A percentile compares a stretch with the other conserved stretches of the same genome.
phyloP scores from a whole-genome alignment of 768 basidiomycete genomes.

The Amylocystis lapponica region DNA sequence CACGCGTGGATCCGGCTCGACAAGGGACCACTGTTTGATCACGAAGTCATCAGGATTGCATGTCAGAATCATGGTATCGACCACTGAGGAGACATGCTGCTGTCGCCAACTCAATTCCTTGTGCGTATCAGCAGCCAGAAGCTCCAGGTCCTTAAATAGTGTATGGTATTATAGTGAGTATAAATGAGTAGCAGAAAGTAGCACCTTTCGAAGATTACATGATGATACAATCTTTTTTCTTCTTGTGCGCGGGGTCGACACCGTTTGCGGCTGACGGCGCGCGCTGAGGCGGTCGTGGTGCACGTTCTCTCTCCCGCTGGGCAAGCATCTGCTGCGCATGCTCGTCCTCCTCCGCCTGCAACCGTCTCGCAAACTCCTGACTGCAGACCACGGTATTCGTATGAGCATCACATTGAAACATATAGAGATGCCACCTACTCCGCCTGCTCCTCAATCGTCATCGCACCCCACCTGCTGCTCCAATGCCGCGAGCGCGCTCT shows the following conservation, averaged over 20 bases:
- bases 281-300: background rate
- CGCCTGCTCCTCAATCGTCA: constrained; percentile 39
- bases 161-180: no score
- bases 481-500: constrained; percentile 47
- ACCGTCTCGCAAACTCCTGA: constrained; percentile 60
- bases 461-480: constrained; percentile 39
- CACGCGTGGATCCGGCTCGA: no score
- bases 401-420: constrained; percentile 3
- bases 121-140: no score
- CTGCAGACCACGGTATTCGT: constrained; percentile 29
- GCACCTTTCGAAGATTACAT: no score
- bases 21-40: no score
- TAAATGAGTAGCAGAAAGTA: no score
- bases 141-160: no score
- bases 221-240: constrained; percentile 21
- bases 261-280: constrained; percentile 8
- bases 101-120: no score
- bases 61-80: no score
- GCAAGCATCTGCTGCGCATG: constrained; percentile 30
- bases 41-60: no score
- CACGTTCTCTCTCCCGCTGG: constrained; percentile 16
- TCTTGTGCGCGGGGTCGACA: constrained; percentile 6
- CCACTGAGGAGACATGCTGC: no score
- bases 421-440: constrained; percentile 45
- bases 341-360: constrained; percentile 79